Base-by-base conservation (phyloP, 495 filamentous ascomycete genomes). In the Penicillium simplicissimum region DNA sequence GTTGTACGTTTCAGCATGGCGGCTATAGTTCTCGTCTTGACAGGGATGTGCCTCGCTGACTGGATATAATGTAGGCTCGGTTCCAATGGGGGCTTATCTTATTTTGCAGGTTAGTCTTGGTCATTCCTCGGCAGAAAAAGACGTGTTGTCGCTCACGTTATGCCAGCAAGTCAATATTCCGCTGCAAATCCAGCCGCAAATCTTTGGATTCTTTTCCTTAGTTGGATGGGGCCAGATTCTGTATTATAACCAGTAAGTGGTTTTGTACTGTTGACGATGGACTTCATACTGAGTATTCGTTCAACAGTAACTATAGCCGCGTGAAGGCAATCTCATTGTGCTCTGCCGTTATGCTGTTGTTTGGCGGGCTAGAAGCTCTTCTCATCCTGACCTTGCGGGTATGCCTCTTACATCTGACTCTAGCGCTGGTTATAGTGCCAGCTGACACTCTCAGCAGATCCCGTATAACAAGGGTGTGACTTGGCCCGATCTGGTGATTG, bases 161-260 rank as follows among this genome's bases (percentile, higher is more conserved):
- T 8, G 7, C 13, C 76, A 92, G 79, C 78, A 87, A 60, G 90
- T 93, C 74, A 93, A 92, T 69, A 80, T 90, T 38, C 87, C 89
- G 0, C 71, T 92, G 14, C 88, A 92, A 58, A 79, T 91, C 9
- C 90, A 93, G 73, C 87, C 90, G 8, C 89, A 92, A 66, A 75
- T 84, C 4, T 91, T 92, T 63, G 82, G 85, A 61, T 71, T 76
- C 13, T 81, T 92, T 15, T 84, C 86, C 25, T 73, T 91, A 3
- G 73, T 91, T 8, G 82, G 81, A 54, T 92, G 87, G 88, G 82
- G 77, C 1, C 90, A 92, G 71, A 81, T 82, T 9, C 62, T 91
- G 59, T 71, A 84, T 25, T 92, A 91, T 62, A 74, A 82, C 21
- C 77, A 82, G 84, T 90, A 76, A 60, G 81, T 65, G 8, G 8